phyloP scores from a whole-genome alignment of 2,329 filamentous ascomycete species.

The Canariomyces notabilis region DNA sequence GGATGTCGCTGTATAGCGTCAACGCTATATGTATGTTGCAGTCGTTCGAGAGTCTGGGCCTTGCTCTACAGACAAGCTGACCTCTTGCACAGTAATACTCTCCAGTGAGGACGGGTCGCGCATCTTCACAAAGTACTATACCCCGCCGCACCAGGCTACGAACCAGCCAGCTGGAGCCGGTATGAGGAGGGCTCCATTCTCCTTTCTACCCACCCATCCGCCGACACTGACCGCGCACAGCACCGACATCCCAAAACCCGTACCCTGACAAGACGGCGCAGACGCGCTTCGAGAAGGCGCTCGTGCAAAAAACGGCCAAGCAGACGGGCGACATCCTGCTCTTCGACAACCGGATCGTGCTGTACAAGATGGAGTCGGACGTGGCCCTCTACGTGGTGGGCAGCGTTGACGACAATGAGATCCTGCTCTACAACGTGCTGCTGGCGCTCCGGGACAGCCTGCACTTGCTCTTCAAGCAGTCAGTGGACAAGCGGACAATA shows the following conservation, averaged over 20 bases:
- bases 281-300: conserved; percentile 92
- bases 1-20: conserved; percentile 70
- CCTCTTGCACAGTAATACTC: conserved; percentile 46
- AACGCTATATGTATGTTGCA: conserved; percentile 56
- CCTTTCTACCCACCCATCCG: conserved; percentile 15
- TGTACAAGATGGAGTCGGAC: conserved; percentile 97
- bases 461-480: conserved; percentile 92
- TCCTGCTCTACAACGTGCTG: conserved; percentile 91
- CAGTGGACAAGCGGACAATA: conserved; percentile 94
- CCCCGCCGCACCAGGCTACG: conserved; percentile 48
- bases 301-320: conserved; percentile 93
- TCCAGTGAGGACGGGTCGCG: conserved; percentile 82
- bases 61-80: conserved; percentile 8
- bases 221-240: conserved; percentile 22
- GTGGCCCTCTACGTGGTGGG: conserved; percentile 95
- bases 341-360: conserved; percentile 92
- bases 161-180: conserved; percentile 24
- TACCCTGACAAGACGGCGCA: conserved; percentile 90
- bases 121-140: conserved; percentile 93
- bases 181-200: conserved; percentile 16
- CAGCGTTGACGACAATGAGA: conserved; percentile 89
- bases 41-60: no score
- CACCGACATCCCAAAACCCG: conserved; percentile 57
- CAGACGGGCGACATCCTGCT: conserved; percentile 93
- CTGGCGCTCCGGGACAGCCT: conserved; percentile 85